Percentiles rank a stretch among this genome's conserved stretches.
Evolutionary conservation across 345 rosid genomes (phyloP).

Genomic region (Kernera saxatilis): DNA sequence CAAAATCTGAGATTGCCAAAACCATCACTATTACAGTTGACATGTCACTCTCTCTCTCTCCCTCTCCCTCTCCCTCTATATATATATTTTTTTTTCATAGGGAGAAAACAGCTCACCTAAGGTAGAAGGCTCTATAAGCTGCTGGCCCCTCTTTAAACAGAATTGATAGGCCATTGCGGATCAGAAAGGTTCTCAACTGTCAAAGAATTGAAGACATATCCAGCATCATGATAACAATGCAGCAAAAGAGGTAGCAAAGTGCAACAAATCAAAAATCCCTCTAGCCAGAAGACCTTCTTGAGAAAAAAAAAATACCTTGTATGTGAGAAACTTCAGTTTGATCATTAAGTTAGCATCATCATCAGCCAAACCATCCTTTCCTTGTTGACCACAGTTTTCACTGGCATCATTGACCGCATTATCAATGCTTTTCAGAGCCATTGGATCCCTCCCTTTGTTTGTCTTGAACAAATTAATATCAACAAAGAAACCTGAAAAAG

Average conservation of each 20-base stretch:
- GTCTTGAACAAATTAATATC: slow-evolving; percentile 86
- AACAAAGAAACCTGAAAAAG: slow-evolving; percentile 70
- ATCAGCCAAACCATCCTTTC: slow-evolving; percentile 60
- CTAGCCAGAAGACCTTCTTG: not conserved
- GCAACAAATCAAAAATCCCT: not conserved
- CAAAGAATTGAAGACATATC: not conserved
- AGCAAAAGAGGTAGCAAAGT: slow-evolving; percentile 2
- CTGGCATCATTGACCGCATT: slow-evolving; percentile 33
- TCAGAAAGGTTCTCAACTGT: slow-evolving; percentile 92
- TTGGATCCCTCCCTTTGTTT: slow-evolving; percentile 54
- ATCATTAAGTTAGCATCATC: slow-evolving; percentile 91
- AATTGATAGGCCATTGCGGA: slow-evolving; percentile 81
- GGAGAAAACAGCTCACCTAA: slow-evolving; percentile 41
- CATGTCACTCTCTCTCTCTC: not conserved
- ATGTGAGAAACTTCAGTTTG: slow-evolving; percentile 87
- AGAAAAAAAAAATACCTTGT: slow-evolving; percentile 52
- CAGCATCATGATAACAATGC: slow-evolving; percentile 11
- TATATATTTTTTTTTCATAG: slow-evolving; percentile 1
- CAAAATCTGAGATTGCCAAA: slow-evolving; percentile 1
- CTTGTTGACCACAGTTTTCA: slow-evolving; percentile 34
- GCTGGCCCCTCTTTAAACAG: slow-evolving; percentile 87
- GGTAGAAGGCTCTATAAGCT: slow-evolving; percentile 74
- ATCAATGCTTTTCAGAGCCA: slow-evolving; percentile 37
- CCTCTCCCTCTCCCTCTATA: not conserved
- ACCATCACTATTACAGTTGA: not conserved